Base-by-base conservation (phyloP, 768 basidiomycete genomes). In the Cystofilobasidium capitatum region DNA sequence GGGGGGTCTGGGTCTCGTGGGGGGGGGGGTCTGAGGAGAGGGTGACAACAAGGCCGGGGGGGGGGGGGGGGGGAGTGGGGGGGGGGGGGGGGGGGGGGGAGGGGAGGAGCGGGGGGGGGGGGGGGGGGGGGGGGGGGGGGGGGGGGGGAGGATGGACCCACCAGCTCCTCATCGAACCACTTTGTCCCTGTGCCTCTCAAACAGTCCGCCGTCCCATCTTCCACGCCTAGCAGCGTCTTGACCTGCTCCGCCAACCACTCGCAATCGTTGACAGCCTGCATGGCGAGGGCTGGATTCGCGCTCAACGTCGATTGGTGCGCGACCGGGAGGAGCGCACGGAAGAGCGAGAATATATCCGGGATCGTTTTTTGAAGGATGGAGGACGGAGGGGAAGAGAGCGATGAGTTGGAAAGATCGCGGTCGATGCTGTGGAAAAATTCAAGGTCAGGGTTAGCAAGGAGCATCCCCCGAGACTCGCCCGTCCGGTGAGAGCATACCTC, bases 201-300 rank as follows among this genome's bases (percentile, higher is more conserved):
- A 57, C 80, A 77, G 13, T 78, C 16, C 74, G 76, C 47, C 86
- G 74, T 66, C 79, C 82, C 51, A 81, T 83, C 71, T 79, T 79
- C 33, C 82, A 76, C 36, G 71, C 39, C 69, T 13, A 49, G 44
- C 7, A 33, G 67, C 26, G 51, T 54, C 69, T 51, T 79, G 0
- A 86, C 74, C 71, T 86, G 69, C 2, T 51, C 42, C 0, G 78
- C 73, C 33, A 93, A 80, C 74, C 86, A 89, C 26, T 82, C 72
- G 71, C 86, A 89, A 70, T 93, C 87, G 74, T 96, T 96, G 22
- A 88, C 85, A 74, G 87, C 87, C 58, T 84, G 83, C 82, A 94
- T 85, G 0, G 82, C 79, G 33, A 80, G 77, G 24, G 83, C 83
- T 13, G 85, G 78, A 0, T 81, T 78, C 42, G 80, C 75, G 29